Percentiles rank a stretch among this genome's conserved stretches.
These are phyloP conservation scores for Bifiguratus adelaidae DNA, from an alignment of 192 early-diverging fungal species.

Conservation along the genomic window DNA sequence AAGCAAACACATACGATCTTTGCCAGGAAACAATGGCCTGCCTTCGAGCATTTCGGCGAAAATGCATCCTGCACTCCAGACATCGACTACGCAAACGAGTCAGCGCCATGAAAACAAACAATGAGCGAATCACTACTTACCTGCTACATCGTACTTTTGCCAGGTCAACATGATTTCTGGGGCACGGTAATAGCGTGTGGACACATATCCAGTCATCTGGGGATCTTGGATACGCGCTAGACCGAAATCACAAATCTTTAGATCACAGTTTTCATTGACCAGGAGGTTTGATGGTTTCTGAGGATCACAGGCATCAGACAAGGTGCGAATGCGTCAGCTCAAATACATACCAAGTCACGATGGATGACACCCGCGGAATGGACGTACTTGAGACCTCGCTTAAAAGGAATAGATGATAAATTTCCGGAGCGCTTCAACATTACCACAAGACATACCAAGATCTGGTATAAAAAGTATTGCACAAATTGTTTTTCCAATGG, in stretches of 20 bases:
- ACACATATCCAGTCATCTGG: constrained; percentile 97
- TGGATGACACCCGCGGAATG: constrained; percentile 95
- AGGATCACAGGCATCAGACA: background rate
- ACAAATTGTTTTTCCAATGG: constrained; percentile 92
- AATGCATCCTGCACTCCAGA: constrained; percentile 94
- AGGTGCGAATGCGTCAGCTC: background rate
- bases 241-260: constrained; percentile 98
- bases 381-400: constrained; percentile 85
- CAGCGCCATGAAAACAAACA: background rate
- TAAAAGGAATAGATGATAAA: constrained; percentile 3
- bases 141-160: constrained; percentile 92
- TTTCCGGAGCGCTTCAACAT: background rate
- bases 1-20: constrained; percentile 58
- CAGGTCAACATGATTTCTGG: constrained; percentile 98
- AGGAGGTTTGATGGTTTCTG: constrained; percentile 93
- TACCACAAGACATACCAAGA: constrained; percentile 43
- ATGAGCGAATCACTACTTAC: constrained; percentile 8
- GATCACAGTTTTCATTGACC: constrained; percentile 95
- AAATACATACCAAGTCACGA: constrained; percentile 67
- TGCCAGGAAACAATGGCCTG: constrained; percentile 90
- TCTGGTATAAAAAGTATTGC: constrained; percentile 98
- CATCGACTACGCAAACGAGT: constrained; percentile 50
- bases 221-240: constrained; percentile 89
- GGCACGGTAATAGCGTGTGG: constrained; percentile 94
- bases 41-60: constrained; percentile 96